Percentiles rank a stretch among this genome's conserved stretches.
Evolutionary conservation across 345 rosid genomes (phyloP).

Genomic region (Limnanthes douglasii): DNA sequence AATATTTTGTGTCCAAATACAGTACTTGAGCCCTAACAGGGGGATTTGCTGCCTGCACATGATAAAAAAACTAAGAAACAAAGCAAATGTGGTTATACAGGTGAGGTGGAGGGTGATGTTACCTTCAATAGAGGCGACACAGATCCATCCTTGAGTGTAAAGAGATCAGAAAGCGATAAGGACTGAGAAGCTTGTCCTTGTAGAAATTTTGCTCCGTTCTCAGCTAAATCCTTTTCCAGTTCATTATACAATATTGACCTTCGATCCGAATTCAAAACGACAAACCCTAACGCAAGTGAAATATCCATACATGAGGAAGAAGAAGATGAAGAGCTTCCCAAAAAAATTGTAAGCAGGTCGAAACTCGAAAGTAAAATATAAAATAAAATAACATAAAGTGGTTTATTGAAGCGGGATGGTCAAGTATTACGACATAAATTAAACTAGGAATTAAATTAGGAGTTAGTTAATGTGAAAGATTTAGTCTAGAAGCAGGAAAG

Average conservation of each 20-base stretch:
- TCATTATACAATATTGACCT: slow-evolving; percentile 53
- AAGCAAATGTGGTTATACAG: too few species aligned
- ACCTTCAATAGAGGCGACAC: slow-evolving; percentile 68
- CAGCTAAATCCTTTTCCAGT: slow-evolving; percentile 73
- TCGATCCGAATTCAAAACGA: slow-evolving; percentile 22
- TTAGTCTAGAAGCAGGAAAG: too few species aligned
- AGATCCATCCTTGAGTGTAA: slow-evolving; percentile 46
- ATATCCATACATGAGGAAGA: background rate
- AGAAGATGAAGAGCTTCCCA: background rate
- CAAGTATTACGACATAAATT: too few species aligned
- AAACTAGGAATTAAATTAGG: too few species aligned
- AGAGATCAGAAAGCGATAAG: slow-evolving; percentile 62
- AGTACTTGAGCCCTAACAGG: slow-evolving; percentile 86
- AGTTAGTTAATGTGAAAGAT: too few species aligned
- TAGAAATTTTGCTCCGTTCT: slow-evolving; percentile 54
- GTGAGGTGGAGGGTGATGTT: too few species aligned
- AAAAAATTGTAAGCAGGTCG: background rate
- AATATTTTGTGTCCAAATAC: slow-evolving; percentile 54
- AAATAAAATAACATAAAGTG: background rate
- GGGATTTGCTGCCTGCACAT: slow-evolving; percentile 57
- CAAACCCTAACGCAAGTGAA: slow-evolving; percentile 21
- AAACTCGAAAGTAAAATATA: background rate
- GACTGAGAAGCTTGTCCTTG: slow-evolving; percentile 90
- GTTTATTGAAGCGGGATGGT: background rate
- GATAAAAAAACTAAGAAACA: too few species aligned